Conservation (phyloP, 495 filamentous ascomycete species). For the Xanthoparmelia taractica region DNA sequence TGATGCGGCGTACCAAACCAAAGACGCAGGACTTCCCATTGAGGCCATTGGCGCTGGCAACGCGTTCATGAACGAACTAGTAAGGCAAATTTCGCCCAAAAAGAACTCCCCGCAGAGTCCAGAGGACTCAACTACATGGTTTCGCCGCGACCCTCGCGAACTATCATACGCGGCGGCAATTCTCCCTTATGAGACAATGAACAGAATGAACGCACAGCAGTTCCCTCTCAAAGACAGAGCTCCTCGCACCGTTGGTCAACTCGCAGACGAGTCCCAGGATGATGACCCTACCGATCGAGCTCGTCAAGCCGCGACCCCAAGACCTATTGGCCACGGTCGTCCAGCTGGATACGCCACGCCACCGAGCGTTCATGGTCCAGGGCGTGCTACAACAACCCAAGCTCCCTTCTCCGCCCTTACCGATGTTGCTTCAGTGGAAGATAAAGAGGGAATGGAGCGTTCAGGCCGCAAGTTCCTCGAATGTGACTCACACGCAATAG, state of each 20-base stretch:
- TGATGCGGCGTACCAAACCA: background rate
- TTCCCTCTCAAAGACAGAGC: background rate
- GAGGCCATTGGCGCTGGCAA: constrained; percentile 1
- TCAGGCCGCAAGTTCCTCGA: background rate
- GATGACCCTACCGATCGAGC: constrained; percentile 1
- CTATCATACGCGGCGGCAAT: background rate
- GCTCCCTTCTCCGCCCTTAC: constrained; percentile 1
- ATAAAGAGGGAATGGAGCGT: background rate
- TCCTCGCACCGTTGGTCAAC: background rate
- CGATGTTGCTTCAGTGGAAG: background rate
- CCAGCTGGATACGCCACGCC: background rate
- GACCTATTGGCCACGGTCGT: constrained; percentile 13
- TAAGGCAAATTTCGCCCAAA: background rate
- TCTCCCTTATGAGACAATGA: background rate
- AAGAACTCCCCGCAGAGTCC: too few relatives aligned
- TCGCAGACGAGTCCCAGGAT: constrained; percentile 3
- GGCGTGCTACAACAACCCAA: background rate
- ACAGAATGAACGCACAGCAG: background rate
- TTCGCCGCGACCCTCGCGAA: background rate
- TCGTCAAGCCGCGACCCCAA: constrained; percentile 1
- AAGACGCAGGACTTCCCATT: background rate
- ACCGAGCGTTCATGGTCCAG: background rate
- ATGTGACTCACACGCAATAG: background rate
- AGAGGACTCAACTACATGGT: background rate
- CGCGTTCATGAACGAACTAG: background rate